Evolutionary conservation across 352 stramenopile genomes (phyloP), one percentile per base, ranked within the genome.

Genomic region (Phytophthora quininea): DNA sequence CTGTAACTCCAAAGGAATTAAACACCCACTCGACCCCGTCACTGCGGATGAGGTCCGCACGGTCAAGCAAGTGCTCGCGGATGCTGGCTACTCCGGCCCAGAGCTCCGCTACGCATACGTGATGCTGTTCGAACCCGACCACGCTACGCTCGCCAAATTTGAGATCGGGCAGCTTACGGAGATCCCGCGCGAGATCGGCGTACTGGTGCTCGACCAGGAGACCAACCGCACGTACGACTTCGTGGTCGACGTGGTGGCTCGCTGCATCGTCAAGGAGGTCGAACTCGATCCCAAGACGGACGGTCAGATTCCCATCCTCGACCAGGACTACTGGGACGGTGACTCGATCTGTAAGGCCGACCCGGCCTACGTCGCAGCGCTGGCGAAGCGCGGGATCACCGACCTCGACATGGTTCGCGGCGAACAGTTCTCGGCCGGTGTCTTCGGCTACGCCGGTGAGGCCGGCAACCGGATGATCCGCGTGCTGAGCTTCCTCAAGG

Each of bases 51-150:
- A 86, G 64, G 69, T 86, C 46, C 59, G 64, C 48, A 69, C 46
- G n/a, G 62, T 76, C 48, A 86, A 83, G 58, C 71, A 83, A 62
- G 66, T 86, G 45, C 64, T 83, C 15, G 72, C 66, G 6, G 74
- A 80, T 7, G 62, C 61, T 15, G 77, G 74, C n/a, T 76, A 77
- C 69, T 63, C 52, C 12, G 64, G 74, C 12, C 47, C 70, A 5
- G 56, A 76, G 24, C 29, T 83, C 3, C 77, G 77, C 48, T 86
- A 78, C 58, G 79, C 74, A 38, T 86, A 86, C 58, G 77, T 86
- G 48, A 77, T 86, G 74, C 58, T 86, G 60, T 79, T 77, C 50
- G 77, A 83, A 54, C 77, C 77, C 2, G 72, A 86, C 50, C 72
- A 86, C 64, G 47, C 63, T 32, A 86, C 74, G 30, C 55, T 86